Percentiles rank a stretch among this genome's conserved stretches.
Conservation (phyloP, 1,139 yeast species). For the Geotrichum candidum region DNA sequence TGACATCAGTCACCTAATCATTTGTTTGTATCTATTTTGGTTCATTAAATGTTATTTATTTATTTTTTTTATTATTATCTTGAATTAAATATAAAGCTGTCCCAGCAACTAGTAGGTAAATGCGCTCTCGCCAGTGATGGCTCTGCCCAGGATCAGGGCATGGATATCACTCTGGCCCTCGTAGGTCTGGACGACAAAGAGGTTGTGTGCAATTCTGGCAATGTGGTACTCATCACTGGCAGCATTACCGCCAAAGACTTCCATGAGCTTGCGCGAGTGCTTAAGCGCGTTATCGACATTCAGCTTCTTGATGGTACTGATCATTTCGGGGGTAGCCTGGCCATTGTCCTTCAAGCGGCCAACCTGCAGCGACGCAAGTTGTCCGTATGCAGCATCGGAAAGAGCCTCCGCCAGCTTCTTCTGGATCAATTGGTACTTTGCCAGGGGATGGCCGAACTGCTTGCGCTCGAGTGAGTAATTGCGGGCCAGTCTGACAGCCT, state of each 20-base stretch:
- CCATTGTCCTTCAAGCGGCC: slow-evolving; percentile 41
- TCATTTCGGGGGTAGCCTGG: slow-evolving; percentile 40
- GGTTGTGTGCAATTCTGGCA: slow-evolving; percentile 40
- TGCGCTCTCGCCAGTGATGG: slow-evolving; percentile 40
- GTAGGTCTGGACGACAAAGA: slow-evolving; percentile 42
- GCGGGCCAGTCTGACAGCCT: slow-evolving; percentile 37
- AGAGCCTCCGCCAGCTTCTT: slow-evolving; percentile 42
- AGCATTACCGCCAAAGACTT: slow-evolving; percentile 43
- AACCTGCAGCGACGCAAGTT: slow-evolving; percentile 39
- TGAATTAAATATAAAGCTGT: not conserved
- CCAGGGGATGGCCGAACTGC: slow-evolving; percentile 41
- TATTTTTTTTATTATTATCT: not conserved
- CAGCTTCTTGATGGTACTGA: slow-evolving; percentile 41
- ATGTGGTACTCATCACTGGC: slow-evolving; percentile 42
- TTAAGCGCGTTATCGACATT: slow-evolving; percentile 41
- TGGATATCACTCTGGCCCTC: slow-evolving; percentile 45
- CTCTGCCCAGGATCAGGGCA: slow-evolving; percentile 40
- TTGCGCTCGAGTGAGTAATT: slow-evolving; percentile 39
- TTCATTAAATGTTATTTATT: not conserved
- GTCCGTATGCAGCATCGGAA: slow-evolving; percentile 40
- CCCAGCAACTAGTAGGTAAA: slow-evolving; percentile 24
- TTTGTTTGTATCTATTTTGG: not conserved
- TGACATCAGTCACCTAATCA: not conserved
- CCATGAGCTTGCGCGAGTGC: slow-evolving; percentile 39
- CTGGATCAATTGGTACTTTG: slow-evolving; percentile 40